A percentile compares a stretch with the other conserved stretches of the same genome.
phyloP scores from a whole-genome alignment of 495 filamentous ascomycete genomes.

The Geoglossum glabrum region DNA sequence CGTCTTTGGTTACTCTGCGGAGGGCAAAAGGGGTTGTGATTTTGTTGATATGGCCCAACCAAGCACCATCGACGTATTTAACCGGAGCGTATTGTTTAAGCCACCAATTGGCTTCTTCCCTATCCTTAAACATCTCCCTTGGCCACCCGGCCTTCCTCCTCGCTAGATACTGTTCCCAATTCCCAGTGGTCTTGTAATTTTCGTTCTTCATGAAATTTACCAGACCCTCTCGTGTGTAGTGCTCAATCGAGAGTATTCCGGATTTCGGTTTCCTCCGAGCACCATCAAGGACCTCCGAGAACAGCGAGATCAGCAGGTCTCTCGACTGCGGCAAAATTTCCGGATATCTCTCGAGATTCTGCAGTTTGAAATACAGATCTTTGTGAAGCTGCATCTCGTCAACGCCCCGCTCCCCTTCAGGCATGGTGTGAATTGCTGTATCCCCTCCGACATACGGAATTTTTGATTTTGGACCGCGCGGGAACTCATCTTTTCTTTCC shows the following conservation, averaged over 20 bases:
- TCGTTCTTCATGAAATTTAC: slow-evolving; percentile 16
- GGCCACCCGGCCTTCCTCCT: slow-evolving; percentile 19
- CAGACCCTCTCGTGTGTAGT: slow-evolving; percentile 15
- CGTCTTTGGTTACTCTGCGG: slow-evolving; percentile 19
- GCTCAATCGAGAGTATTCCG: slow-evolving; percentile 19
- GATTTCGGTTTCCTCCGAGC: slow-evolving; percentile 1
- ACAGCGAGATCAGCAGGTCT: slow-evolving; percentile 15
- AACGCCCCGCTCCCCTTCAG: neutral
- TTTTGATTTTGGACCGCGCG: neutral
- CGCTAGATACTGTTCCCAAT: slow-evolving; percentile 19
- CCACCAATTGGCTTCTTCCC: slow-evolving; percentile 19
- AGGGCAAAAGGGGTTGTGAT: slow-evolving; percentile 21
- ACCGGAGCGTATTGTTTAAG: slow-evolving; percentile 23
- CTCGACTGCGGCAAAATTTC: slow-evolving; percentile 16
- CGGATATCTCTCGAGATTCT: slow-evolving; percentile 21
- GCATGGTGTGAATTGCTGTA: neutral
- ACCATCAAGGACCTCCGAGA: slow-evolving; percentile 16
- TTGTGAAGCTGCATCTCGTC: slow-evolving; percentile 7
- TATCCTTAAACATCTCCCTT: slow-evolving; percentile 21
- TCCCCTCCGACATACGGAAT: neutral
- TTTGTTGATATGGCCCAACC: slow-evolving; percentile 27
- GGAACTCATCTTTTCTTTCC: neutral
- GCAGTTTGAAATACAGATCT: slow-evolving; percentile 22
- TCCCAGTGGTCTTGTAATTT: slow-evolving; percentile 11
- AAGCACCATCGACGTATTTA: slow-evolving; percentile 31